Evolutionary conservation across 1,139 yeast species (phyloP), one percentile per base, ranked within the genome.

Genomic region (Wickerhamomyces sp.): DNA sequence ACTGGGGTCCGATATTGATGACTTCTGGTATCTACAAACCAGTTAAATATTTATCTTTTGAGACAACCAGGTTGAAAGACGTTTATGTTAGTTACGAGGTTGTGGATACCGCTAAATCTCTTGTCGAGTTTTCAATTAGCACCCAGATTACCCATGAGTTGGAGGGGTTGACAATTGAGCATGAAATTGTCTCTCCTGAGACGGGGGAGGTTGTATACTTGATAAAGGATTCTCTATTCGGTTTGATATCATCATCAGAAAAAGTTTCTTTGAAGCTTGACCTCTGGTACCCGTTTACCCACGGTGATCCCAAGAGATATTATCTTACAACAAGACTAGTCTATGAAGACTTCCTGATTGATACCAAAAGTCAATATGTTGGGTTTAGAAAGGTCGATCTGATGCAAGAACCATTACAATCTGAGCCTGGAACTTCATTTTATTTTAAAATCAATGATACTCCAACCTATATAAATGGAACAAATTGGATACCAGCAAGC

Each of bases 1-100:
- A 76, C 57, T 76, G 81, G 81, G 80, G 80, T 10, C 81, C 79
- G 8, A 57, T 65, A 1, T 55, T 75, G 41, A 61, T 73, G 55
- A 67, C 75, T 14, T 71, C 76, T 56, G 80, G 80, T 7, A 76
- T 76, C 10, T 73, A 64, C 53, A 63, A 64, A 47, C 76, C 75
- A 0, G 65, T 75, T 1, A 60, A 56, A 32, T 56, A 73, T 35
- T 54, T 67, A 32, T 52, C 64, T 6, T 67, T 62, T 44, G 45
- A 60, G 9, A 41, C 49, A 4, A 37, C 51, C 9, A 41, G 41
- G n/a, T 37, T 61, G 23, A 48, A 49, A 13, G 59, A 55, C 36
- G 57, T 49, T 8, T 42, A 40, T 32, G 43, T 52, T 9, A 44
- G 49, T 27, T 50, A 52, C 34, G 40, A 39, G 4, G 51, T 52